Evolutionary conservation across 352 stramenopile species (phyloP).

Genomic region (Phytopythium mirpurense): DNA sequence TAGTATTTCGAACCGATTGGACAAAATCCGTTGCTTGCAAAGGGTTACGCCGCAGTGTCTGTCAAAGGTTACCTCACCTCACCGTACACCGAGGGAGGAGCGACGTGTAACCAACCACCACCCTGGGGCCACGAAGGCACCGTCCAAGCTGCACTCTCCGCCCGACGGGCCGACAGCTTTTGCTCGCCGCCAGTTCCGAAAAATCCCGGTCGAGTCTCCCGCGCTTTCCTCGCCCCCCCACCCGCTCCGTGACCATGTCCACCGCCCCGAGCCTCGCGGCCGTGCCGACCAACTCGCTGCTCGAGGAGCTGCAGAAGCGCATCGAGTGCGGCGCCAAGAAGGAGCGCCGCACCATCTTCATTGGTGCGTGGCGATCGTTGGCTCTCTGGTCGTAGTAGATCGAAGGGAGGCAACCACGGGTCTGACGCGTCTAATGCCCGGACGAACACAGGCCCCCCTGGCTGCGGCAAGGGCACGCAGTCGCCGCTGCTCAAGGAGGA

Average conservation of each 20-base stretch:
- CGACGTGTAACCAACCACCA: too few species aligned
- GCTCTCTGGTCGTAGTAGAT: too few species aligned
- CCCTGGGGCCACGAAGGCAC: too few species aligned
- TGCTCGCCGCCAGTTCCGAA: slow-evolving; percentile 19
- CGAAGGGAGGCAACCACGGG: too few species aligned
- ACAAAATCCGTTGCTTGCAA: too few species aligned
- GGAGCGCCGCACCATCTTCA: slow-evolving; percentile 93
- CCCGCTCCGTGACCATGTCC: slow-evolving; percentile 24
- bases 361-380: slow-evolving; percentile 51
- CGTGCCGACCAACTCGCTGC: slow-evolving; percentile 78
- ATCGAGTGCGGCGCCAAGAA: slow-evolving; percentile 91
- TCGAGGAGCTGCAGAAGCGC: slow-evolving; percentile 90
- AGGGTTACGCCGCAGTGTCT: too few species aligned
- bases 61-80: too few species aligned
- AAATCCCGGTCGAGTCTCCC: background rate
- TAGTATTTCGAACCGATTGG: too few species aligned
- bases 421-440: slow-evolving; percentile 7
- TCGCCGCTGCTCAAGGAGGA: slow-evolving; percentile 97
- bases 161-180: too few species aligned
- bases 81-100: too few species aligned
- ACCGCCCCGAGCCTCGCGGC: slow-evolving; percentile 40
- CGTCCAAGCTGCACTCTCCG: too few species aligned
- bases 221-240: background rate
- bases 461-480: slow-evolving; percentile 99
- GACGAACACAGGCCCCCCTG: slow-evolving; percentile 68